phyloP scores from a whole-genome alignment of 2,329 filamentous ascomycete species.

The Chrysosporium keratinophilum region DNA sequence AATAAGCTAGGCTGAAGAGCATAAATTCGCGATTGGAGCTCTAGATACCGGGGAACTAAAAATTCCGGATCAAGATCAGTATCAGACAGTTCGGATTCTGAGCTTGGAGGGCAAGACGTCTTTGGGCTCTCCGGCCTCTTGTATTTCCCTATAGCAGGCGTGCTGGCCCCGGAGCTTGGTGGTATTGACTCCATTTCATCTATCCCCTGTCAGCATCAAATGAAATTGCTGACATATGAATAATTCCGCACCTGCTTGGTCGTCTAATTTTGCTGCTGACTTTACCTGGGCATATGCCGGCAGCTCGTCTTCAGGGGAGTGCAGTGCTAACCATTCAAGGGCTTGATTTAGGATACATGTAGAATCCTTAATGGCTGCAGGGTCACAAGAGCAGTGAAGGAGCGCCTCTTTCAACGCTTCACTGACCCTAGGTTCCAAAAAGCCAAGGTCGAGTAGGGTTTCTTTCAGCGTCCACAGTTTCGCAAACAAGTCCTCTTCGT shows the following conservation, averaged over 20 bases:
- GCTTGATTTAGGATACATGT: constrained; percentile 82
- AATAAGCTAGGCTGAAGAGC: constrained; percentile 48
- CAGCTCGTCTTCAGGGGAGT: constrained; percentile 58
- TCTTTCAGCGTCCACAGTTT: constrained; percentile 78
- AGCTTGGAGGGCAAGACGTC: background rate
- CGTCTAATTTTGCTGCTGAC: constrained; percentile 14
- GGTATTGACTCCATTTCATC: constrained; percentile 5
- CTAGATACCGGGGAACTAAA: constrained; percentile 64
- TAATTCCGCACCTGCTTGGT: constrained; percentile 21
- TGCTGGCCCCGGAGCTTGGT: constrained; percentile 11
- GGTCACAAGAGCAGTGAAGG: constrained; percentile 54
- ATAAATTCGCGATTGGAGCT: constrained; percentile 60
- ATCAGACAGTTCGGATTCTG: constrained; percentile 35
- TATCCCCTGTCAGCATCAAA: constrained; percentile 14
- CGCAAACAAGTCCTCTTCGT: constrained; percentile 68
- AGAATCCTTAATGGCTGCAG: constrained; percentile 48
- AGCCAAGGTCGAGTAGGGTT: constrained; percentile 57
- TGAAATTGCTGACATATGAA: background rate
- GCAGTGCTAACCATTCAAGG: constrained; percentile 78
- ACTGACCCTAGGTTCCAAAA: constrained; percentile 53
- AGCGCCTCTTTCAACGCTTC: constrained; percentile 57
- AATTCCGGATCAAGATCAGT: constrained; percentile 66
- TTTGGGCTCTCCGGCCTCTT: background rate
- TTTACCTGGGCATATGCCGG: constrained; percentile 55
- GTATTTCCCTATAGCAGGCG: constrained; percentile 4